These are phyloP conservation scores for Fusarium chlamydosporum DNA, from an alignment of 2,329 filamentous ascomycete genomes.

Conservation along the genomic window DNA sequence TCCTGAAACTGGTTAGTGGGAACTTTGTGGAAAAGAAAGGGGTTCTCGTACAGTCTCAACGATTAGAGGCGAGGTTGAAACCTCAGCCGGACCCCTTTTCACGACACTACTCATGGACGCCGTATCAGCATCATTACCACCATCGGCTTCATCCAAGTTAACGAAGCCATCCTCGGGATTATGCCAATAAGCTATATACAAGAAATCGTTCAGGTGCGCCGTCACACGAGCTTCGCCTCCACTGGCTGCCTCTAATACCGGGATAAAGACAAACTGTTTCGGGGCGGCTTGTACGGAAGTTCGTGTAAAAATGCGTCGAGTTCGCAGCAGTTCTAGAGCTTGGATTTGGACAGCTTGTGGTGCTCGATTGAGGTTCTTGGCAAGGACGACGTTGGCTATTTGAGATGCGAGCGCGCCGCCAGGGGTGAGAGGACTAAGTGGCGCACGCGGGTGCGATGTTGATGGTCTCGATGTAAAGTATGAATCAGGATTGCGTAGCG, in stretches of 20 bases:
- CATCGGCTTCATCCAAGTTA: constrained; percentile 76
- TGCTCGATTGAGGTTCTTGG: constrained; percentile 81
- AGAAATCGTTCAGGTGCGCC: constrained; percentile 80
- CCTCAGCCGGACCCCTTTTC: constrained; percentile 53
- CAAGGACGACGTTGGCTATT: constrained; percentile 87
- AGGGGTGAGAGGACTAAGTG: constrained; percentile 52
- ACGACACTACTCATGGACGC: constrained; percentile 63
- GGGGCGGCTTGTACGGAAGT: constrained; percentile 81
- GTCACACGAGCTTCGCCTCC: constrained; percentile 66
- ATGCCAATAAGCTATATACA: constrained; percentile 92
- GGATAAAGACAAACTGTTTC: constrained; percentile 83
- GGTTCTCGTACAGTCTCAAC: constrained; percentile 59
- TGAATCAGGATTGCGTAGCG: constrained; percentile 49
- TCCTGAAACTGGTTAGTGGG: constrained; percentile 58
- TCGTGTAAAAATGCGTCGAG: constrained; percentile 81
- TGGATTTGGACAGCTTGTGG: constrained; percentile 86
- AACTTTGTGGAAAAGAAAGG: neutral
- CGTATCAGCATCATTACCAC: constrained; percentile 52
- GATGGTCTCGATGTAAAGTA: constrained; percentile 52
- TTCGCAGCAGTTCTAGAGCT: constrained; percentile 81
- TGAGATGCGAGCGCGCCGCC: constrained; percentile 52
- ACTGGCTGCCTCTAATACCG: constrained; percentile 70
- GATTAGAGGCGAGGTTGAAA: constrained; percentile 54
- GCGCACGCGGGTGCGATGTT: constrained; percentile 43
- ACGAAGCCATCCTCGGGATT: constrained; percentile 78